A percentile compares a stretch with the other conserved stretches of the same genome.
phyloP scores from a whole-genome alignment of 1,284 basidiomycete species.

The Phylloboletellus chloephorus region DNA sequence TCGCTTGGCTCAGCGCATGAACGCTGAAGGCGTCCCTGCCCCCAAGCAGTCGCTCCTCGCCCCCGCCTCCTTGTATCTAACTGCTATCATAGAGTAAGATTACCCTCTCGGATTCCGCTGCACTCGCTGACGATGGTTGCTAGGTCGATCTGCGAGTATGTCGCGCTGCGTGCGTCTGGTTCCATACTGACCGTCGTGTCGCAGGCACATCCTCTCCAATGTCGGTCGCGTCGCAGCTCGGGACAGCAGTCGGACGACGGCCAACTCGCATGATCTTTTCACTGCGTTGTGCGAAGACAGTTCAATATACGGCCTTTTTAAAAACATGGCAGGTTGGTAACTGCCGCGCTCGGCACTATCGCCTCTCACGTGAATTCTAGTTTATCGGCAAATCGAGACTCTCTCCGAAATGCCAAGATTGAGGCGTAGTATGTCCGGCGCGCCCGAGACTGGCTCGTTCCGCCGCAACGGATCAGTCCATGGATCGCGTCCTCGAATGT shows the following conservation, averaged over 20 bases:
- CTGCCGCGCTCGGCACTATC: conserved; percentile 4
- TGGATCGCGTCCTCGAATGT: conserved; percentile 25
- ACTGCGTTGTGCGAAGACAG: conserved; percentile 85
- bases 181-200: conserved; percentile 1
- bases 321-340: conserved; percentile 73
- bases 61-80: conserved; percentile 82
- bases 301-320: conserved; percentile 77
- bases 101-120: no score
- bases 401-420: conserved; percentile 53
- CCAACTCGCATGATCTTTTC: conserved; percentile 77
- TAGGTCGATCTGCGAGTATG: conserved; percentile 82
- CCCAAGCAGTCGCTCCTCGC: conserved; percentile 61
- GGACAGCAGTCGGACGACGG: conserved; percentile 74
- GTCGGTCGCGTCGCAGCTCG: conserved; percentile 78
- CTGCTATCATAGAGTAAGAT: conserved; percentile 90
- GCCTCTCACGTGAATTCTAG: conserved; percentile 32
- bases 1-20: conserved; percentile 56
- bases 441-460: conserved; percentile 31
- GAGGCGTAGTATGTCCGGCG: conserved; percentile 64
- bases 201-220: conserved; percentile 77
- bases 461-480: conserved; percentile 26
- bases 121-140: conserved; percentile 18
- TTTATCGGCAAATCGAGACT: conserved; percentile 73
- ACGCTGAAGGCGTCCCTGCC: conserved; percentile 37
- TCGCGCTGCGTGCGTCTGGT: conserved; percentile 18